These are phyloP conservation scores for Stenocarpella maydis DNA, from an alignment of 2,329 filamentous ascomycete genomes.

Conservation along the genomic window DNA sequence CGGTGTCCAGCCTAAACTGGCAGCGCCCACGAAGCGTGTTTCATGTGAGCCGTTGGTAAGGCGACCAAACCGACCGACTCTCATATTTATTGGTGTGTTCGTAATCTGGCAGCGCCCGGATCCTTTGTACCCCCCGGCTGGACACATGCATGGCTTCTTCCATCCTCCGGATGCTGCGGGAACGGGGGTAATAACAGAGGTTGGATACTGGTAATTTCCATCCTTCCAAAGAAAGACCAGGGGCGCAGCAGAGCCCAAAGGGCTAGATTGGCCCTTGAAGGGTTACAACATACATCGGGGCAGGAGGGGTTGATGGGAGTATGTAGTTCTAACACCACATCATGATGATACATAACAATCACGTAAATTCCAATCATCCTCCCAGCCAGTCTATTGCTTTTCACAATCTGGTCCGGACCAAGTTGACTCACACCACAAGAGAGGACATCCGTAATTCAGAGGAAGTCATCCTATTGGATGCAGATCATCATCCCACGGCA, in stretches of 20 bases:
- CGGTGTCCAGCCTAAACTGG: constrained; percentile 5
- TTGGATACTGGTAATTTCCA: constrained; percentile 24
- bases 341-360: background rate
- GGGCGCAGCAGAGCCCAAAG: background rate
- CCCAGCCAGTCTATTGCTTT: background rate
- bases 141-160: background rate
- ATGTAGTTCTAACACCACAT: background rate
- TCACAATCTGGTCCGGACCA: background rate
- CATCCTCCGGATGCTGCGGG: background rate
- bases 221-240: constrained; percentile 1
- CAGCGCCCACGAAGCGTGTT: background rate
- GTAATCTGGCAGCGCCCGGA: constrained; percentile 2
- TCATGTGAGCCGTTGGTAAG: constrained; percentile 13
- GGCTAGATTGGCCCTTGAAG: background rate
- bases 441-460: background rate
- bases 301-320: background rate
- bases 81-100: constrained; percentile 17
- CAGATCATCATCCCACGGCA: background rate
- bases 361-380: background rate
- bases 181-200: constrained; percentile 24
- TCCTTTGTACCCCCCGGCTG: background rate
- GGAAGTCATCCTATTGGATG: background rate
- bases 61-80: constrained; percentile 8
- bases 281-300: background rate
- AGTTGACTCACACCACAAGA: background rate